Percentiles rank a stretch among this genome's conserved stretches.
Evolutionary conservation across 1,139 yeast species (phyloP).

Genomic region (Entelexis paramagnoliae): DNA sequence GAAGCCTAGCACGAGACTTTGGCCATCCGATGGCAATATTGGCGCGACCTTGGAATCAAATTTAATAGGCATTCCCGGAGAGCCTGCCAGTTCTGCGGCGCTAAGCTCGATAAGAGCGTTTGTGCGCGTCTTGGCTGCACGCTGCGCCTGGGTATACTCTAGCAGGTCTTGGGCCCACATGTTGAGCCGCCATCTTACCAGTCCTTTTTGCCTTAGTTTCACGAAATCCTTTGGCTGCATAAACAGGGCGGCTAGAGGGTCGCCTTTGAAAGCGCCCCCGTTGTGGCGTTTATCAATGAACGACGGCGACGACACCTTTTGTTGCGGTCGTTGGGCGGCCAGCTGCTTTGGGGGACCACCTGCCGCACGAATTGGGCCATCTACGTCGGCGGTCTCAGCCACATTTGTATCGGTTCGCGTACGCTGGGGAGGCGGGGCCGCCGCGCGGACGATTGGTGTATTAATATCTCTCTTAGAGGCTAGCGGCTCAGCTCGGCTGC

Average conservation of each 20-base stretch:
- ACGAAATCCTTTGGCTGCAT: not conserved
- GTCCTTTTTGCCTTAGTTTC: not conserved
- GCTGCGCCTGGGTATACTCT: not conserved
- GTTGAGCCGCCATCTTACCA: constrained; percentile 1
- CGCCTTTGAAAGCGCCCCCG: not conserved
- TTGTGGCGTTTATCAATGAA: not conserved
- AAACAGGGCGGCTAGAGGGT: not conserved
- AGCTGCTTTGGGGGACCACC: too few species aligned
- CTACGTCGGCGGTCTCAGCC: not conserved
- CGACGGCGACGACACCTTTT: not conserved
- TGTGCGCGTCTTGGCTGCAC: not conserved
- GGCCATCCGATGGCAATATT: not conserved
- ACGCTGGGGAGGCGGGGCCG: not conserved
- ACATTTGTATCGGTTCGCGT: not conserved
- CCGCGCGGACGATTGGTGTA: not conserved
- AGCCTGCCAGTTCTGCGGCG: not conserved
- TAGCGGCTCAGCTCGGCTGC: not conserved
- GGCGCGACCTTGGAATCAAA: not conserved
- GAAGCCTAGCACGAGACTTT: not conserved
- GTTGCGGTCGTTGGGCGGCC: not conserved
- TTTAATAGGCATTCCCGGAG: not conserved
- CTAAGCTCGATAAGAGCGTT: not conserved
- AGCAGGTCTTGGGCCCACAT: constrained; percentile 1
- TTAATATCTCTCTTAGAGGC: not conserved
- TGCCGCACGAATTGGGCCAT: not conserved